Evolutionary conservation across 2,329 filamentous ascomycete genomes (phyloP).

Genomic region (Talaromyces rugulosus): DNA sequence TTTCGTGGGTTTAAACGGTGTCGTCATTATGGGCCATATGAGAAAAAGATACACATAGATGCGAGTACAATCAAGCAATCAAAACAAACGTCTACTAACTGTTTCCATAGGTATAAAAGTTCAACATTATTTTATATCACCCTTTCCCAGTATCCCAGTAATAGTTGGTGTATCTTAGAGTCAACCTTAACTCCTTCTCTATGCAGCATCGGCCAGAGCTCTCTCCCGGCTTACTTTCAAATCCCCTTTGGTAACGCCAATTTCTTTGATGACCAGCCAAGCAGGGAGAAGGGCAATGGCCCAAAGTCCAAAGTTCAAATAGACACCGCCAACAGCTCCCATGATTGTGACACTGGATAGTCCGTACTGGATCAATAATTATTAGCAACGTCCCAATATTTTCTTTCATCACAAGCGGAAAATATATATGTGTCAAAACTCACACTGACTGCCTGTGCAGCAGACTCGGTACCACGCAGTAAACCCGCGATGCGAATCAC

Average conservation of each 20-base stretch:
- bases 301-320: constrained; percentile 69
- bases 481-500: constrained; percentile 65
- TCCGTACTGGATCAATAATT: constrained; percentile 49
- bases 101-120: not conserved
- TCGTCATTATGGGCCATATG: not conserved
- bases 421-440: constrained; percentile 16
- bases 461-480: constrained; percentile 66
- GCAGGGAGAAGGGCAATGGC: constrained; percentile 59
- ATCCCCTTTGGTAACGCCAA: constrained; percentile 41
- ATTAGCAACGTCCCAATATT: not conserved
- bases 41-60: not conserved
- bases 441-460: constrained; percentile 65
- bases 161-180: not conserved
- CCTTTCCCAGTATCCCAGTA: not conserved
- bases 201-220: not conserved
- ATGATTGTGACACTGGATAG: constrained; percentile 59
- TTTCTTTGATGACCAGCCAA: constrained; percentile 61
- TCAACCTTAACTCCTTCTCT: not conserved
- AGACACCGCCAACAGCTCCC: constrained; percentile 62
- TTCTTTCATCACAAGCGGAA: not conserved
- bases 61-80: not conserved
- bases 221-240: constrained; percentile 25
- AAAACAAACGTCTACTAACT: not conserved
- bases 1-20: constrained; percentile 26
- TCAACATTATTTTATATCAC: not conserved